These are phyloP conservation scores for Rachicladosporium sp. DNA, from an alignment of 2,329 filamentous ascomycete genomes.

Conservation along the genomic window DNA sequence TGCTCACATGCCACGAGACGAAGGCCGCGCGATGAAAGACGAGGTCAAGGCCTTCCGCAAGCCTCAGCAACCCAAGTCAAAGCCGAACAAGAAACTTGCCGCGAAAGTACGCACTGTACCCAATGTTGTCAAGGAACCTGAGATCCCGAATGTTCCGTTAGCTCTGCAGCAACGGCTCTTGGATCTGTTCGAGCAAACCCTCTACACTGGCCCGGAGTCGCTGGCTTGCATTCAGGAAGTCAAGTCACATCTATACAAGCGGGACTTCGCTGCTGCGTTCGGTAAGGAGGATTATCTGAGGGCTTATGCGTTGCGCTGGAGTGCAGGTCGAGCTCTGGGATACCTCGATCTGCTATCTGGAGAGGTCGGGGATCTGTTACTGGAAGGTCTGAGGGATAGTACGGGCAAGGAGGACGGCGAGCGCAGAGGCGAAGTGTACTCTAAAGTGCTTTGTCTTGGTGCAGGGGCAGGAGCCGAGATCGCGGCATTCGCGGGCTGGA, in stretches of 20 bases:
- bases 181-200: conserved; percentile 3
- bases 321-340: conserved; percentile 69
- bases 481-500: conserved; percentile 42
- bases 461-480: conserved; percentile 58
- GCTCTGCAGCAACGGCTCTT: conserved; percentile 3
- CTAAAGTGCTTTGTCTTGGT: conserved; percentile 45
- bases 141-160: too few relatives aligned
- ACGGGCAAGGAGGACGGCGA: conserved; percentile 4
- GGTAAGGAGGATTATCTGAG: conserved; percentile 57
- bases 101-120: too few relatives aligned
- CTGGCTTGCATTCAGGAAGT: conserved; percentile 2
- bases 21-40: too few relatives aligned
- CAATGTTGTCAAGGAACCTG: too few relatives aligned
- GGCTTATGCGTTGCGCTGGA: conserved; percentile 84
- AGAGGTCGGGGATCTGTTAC: conserved; percentile 19
- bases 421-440: too few relatives aligned
- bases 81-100: too few relatives aligned
- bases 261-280: conserved; percentile 80
- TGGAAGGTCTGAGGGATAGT: not conserved
- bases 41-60: too few relatives aligned
- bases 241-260: conserved; percentile 60
- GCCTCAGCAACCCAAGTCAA: too few relatives aligned
- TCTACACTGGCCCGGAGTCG: not conserved
- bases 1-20: too few relatives aligned
- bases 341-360: conserved; percentile 50